phyloP scores from a whole-genome alignment of 2,329 filamentous ascomycete genomes.

The Epichloe bromicola region DNA sequence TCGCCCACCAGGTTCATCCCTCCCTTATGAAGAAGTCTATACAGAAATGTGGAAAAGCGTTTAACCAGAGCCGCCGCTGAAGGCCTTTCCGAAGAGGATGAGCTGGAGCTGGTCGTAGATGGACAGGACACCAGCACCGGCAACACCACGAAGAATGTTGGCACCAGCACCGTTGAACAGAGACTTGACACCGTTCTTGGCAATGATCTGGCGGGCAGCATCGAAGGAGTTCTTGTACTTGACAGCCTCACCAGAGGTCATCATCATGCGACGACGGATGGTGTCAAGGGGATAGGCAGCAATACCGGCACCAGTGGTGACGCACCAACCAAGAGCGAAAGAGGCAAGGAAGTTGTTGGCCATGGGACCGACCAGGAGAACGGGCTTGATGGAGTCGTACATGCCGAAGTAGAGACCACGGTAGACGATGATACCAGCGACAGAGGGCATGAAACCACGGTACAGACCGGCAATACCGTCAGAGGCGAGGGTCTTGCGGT shows the following conservation, averaged over 20 bases:
- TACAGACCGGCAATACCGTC: constrained; percentile 99
- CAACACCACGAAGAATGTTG: constrained; percentile 99
- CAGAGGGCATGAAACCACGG: constrained; percentile 99
- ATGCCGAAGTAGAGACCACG: constrained; percentile 99
- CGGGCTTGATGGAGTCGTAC: constrained; percentile 99
- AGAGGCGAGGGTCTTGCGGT: constrained; percentile 98
- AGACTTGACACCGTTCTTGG: constrained; percentile 94
- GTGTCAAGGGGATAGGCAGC: constrained; percentile 99
- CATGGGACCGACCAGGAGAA: constrained; percentile 80
- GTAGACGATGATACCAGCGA: constrained; percentile 99
- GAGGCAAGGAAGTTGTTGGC: constrained; percentile 99
- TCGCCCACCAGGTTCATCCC: constrained; percentile 19
- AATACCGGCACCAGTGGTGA: constrained; percentile 99
- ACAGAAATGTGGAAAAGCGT: constrained; percentile 24
- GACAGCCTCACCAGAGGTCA: constrained; percentile 94
- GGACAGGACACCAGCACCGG: constrained; percentile 99
- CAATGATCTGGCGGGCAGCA: constrained; percentile 90
- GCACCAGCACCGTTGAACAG: constrained; percentile 99
- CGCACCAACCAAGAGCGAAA: constrained; percentile 95
- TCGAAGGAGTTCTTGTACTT: constrained; percentile 98
- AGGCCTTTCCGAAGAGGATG: constrained; percentile 99
- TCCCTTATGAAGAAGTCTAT: constrained; percentile 25
- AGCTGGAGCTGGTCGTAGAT: constrained; percentile 99
- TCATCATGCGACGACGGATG: constrained; percentile 99
- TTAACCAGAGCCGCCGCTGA: constrained; percentile 56